A percentile compares a stretch with the other conserved stretches of the same genome.
Conservation (phyloP, 2,329 filamentous ascomycete genomes). For the Sarocladium strictum region DNA sequence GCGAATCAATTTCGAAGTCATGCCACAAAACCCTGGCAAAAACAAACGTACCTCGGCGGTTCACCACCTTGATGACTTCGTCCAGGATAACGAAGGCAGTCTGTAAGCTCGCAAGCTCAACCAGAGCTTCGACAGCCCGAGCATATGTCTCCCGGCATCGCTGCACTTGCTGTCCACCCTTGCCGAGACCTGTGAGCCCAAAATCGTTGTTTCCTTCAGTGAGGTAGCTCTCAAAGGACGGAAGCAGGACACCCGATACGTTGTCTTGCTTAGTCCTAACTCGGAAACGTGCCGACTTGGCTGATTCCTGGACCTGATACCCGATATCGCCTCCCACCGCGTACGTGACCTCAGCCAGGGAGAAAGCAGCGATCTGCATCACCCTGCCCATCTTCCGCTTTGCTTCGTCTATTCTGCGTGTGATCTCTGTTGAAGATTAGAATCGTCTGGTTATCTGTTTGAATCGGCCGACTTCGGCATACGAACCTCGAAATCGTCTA, state of each 20-base stretch:
- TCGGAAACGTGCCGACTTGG: slow-evolving; percentile 86
- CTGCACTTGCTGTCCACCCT: slow-evolving; percentile 96
- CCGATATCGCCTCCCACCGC: slow-evolving; percentile 92
- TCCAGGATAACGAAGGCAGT: slow-evolving; percentile 97
- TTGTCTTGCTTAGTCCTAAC: slow-evolving; percentile 96
- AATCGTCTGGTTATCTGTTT: not conserved
- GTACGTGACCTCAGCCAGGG: slow-evolving; percentile 93
- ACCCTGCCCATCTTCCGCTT: slow-evolving; percentile 99
- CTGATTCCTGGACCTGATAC: slow-evolving; percentile 96
- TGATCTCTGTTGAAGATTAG: slow-evolving; percentile 65
- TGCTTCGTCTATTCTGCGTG: slow-evolving; percentile 92
- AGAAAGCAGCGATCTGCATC: slow-evolving; percentile 99
- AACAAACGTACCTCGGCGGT: slow-evolving; percentile 64
- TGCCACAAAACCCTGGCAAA: slow-evolving; percentile 10
- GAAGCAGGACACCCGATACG: slow-evolving; percentile 91
- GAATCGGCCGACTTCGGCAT: not conserved
- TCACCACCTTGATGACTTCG: slow-evolving; percentile 98
- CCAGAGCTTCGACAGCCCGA: slow-evolving; percentile 88
- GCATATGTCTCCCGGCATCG: slow-evolving; percentile 93
- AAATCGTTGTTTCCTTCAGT: slow-evolving; percentile 93
- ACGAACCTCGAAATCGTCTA: slow-evolving; percentile 79
- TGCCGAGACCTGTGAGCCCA: slow-evolving; percentile 88
- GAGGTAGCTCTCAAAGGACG: slow-evolving; percentile 86
- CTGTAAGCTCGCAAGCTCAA: slow-evolving; percentile 90
- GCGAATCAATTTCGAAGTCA: slow-evolving; percentile 19